Base-by-base conservation (phyloP, 108 stramenopile species). In the Nitzschia palea region DNA sequence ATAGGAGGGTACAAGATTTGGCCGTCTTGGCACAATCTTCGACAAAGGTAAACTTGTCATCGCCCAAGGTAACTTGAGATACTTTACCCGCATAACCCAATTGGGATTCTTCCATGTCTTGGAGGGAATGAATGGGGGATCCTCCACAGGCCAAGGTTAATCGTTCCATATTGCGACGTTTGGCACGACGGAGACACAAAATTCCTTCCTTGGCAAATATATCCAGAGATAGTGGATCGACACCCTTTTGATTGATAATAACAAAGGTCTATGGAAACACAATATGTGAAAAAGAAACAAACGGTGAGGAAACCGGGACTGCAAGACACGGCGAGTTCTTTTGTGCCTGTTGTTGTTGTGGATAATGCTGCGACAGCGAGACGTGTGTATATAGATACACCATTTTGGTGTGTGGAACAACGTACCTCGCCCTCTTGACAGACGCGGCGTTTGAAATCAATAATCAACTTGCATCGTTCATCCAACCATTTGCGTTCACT, bases 151-250 rank as follows among this genome's bases (percentile, higher is more conserved):
- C 99, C 66, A 99, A 91, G 1, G 96, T 96, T 30, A 99, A 80
- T 26, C 98, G 86, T 79, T 99, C 99, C 99, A 99, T 98, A 80
- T 99, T 99, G 55, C 99, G 85, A 36, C 99, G 85, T 80, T 99
- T 99, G 69, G 99, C 99, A 35, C 99, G 78, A 26, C 99, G 89
- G 55, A 98, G 67, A 57, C 95, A 97, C 52, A 98, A 78, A 68
- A 99, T 98, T 48, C 98, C 98, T 79, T 99, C 99, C 93, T 99
- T 99, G 77, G 99, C 99, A 81, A 99, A 97, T 73, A 98, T 97
- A 82, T 99, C 98, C 35, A 99, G 76, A 31, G 81, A 83, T 54
- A 97, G 81, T 9, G 99, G 97, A 93, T 99, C 99, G 70, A 99
- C 96, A 56, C 99, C 99, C 85, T 99, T 99, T 85, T 99, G 99